A percentile compares a stretch with the other conserved stretches of the same genome.
Evolutionary conservation across 1,284 basidiomycete species (phyloP).

Genomic region (Vanrija sp.): DNA sequence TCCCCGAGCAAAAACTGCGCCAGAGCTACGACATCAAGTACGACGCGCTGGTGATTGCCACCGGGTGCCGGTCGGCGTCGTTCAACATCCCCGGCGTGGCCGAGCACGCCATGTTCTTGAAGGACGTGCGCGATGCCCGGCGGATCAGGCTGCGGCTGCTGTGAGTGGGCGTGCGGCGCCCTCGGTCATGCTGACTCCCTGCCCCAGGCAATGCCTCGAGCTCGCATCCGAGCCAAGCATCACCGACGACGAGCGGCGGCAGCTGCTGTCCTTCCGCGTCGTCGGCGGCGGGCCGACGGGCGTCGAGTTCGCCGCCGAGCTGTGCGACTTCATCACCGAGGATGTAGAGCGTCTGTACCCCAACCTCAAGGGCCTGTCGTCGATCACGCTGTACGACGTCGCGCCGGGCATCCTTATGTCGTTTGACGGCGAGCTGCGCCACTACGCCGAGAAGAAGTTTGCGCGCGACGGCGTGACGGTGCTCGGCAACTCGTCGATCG

Average conservation of each 20-base stretch:
- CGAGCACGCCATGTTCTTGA: slow-evolving; percentile 74
- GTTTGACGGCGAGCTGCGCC: slow-evolving; percentile 61
- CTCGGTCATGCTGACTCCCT: not conserved
- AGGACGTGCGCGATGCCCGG: slow-evolving; percentile 76
- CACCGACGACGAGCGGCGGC: slow-evolving; percentile 62
- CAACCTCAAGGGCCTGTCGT: slow-evolving; percentile 58
- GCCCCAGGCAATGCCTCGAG: slow-evolving; percentile 59
- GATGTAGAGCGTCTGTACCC: slow-evolving; percentile 56
- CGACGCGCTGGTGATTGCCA: slow-evolving; percentile 78
- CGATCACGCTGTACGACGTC: slow-evolving; percentile 75
- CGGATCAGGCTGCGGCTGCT: slow-evolving; percentile 71
- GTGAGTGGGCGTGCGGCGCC: no score
- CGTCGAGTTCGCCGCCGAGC: slow-evolving; percentile 78
- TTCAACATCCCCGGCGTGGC: slow-evolving; percentile 61
- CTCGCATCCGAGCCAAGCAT: slow-evolving; percentile 69
- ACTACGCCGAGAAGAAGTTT: slow-evolving; percentile 70
- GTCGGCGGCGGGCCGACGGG: slow-evolving; percentile 63
- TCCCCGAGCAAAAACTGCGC: slow-evolving; percentile 16
- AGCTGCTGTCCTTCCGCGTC: slow-evolving; percentile 72
- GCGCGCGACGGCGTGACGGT: slow-evolving; percentile 72
- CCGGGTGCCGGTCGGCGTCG: slow-evolving; percentile 77
- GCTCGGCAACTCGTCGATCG: slow-evolving; percentile 71
- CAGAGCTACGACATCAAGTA: slow-evolving; percentile 58
- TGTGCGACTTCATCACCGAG: slow-evolving; percentile 61
- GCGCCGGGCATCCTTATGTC: slow-evolving; percentile 73